A percentile compares a stretch with the other conserved stretches of the same genome.
Evolutionary conservation across 768 basidiomycete genomes (phyloP).

Genomic region (Kwoniella dendrophila): DNA sequence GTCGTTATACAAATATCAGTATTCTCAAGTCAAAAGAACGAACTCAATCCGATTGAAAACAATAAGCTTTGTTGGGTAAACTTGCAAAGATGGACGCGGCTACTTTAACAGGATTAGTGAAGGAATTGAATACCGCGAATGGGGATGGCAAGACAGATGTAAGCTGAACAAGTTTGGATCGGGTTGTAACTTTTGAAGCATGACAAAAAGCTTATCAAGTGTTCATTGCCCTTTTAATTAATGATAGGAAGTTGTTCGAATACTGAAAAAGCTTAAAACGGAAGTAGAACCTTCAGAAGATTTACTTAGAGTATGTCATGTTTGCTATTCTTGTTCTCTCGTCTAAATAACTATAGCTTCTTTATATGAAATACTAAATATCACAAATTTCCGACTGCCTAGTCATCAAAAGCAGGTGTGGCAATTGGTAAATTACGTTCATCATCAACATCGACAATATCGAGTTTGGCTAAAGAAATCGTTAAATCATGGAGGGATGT

Average conservation of each 20-base stretch:
- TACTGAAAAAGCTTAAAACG: constrained; percentile 43
- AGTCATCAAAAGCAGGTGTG: constrained; percentile 55
- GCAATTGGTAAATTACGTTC: constrained; percentile 49
- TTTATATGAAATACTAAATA: not conserved
- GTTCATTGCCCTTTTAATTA: not conserved
- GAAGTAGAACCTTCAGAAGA: constrained; percentile 50
- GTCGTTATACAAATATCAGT: no score
- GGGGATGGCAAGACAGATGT: constrained; percentile 40
- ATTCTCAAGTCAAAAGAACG: no score
- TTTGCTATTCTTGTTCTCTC: not conserved
- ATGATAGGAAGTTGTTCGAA: constrained; percentile 43
- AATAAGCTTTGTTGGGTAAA: not conserved
- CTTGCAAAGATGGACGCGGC: constrained; percentile 34
- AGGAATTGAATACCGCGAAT: constrained; percentile 44
- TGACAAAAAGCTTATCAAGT: not conserved
- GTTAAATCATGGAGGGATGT: constrained; percentile 53
- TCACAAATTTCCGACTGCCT: not conserved
- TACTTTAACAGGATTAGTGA: constrained; percentile 29
- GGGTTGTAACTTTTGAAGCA: not conserved
- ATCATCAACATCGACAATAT: constrained; percentile 29
- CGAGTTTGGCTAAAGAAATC: constrained; percentile 47
- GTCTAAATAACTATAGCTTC: not conserved
- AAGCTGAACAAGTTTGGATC: constrained; percentile 2
- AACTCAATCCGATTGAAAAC: no score
- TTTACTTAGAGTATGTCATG: constrained; percentile 43